These are phyloP conservation scores for Solanum sitiens DNA, from an alignment of 257 asterid species.

Conservation along the genomic window DNA sequence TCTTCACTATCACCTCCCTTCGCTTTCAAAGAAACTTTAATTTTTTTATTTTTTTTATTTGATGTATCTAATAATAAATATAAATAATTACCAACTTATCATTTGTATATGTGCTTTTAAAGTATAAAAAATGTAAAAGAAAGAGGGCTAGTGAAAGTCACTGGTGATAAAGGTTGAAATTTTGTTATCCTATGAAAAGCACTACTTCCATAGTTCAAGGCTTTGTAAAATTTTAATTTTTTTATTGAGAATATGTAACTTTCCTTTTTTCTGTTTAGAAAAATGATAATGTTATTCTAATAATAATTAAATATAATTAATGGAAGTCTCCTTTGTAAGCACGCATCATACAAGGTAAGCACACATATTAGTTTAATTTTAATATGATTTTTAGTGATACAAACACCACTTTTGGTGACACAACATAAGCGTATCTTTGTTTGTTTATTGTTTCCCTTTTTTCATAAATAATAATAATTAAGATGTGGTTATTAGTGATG, in stretches of 20 bases:
- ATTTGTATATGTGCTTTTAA: slow-evolving; percentile 15
- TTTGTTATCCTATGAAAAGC: slow-evolving; percentile 2
- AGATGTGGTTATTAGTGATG: background rate
- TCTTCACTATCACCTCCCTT: slow-evolving; percentile 32
- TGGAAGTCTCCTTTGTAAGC: background rate
- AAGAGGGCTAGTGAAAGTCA: slow-evolving; percentile 37
- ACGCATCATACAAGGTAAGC: background rate
- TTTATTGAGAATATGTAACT: background rate
- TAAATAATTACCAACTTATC: slow-evolving; percentile 17
- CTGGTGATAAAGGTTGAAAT: background rate
- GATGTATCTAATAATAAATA: background rate
- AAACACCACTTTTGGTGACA: background rate
- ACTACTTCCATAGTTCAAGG: slow-evolving; percentile 3
- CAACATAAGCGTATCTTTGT: background rate
- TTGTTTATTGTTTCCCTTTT: background rate
- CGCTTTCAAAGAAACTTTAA: slow-evolving; percentile 41
- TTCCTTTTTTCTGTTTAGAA: background rate
- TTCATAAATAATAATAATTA: background rate
- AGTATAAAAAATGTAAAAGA: background rate
- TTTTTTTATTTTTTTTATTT: slow-evolving; percentile 13
- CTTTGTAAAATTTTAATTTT: background rate
- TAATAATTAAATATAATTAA: background rate
- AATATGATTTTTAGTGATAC: background rate
- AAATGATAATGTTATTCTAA: background rate
- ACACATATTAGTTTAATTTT: background rate